Conservation (phyloP, 495 filamentous ascomycete species). For the Penicillium manginii region DNA sequence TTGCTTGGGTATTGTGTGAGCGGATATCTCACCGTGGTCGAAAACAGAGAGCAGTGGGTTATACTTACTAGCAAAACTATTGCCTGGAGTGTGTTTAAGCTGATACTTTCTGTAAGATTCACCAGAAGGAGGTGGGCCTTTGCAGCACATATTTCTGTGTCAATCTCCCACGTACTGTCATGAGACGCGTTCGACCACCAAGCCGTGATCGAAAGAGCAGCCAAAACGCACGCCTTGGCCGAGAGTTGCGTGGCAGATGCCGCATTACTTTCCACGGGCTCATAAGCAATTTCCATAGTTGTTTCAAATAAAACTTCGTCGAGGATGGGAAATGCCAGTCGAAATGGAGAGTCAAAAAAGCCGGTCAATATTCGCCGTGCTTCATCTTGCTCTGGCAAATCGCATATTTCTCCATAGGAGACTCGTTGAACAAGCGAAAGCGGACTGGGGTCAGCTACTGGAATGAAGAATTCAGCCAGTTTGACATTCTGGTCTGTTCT, state of each 20-base stretch:
- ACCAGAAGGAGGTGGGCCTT: slow-evolving; percentile 13
- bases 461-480: slow-evolving; percentile 14
- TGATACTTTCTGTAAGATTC: slow-evolving; percentile 1
- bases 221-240: slow-evolving; percentile 18
- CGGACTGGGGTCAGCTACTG: not conserved
- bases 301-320: slow-evolving; percentile 9
- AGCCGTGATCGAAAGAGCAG: slow-evolving; percentile 13
- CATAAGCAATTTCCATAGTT: slow-evolving; percentile 19
- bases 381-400: slow-evolving; percentile 14
- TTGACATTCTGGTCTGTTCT: slow-evolving; percentile 18
- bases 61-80: slow-evolving; percentile 18
- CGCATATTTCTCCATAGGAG: slow-evolving; percentile 8
- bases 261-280: not conserved
- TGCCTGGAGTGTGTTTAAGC: slow-evolving; percentile 15
- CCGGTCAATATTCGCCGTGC: slow-evolving; percentile 1
- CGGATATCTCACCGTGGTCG: too few relatives aligned
- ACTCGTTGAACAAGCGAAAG: not conserved
- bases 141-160: slow-evolving; percentile 10
- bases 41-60: not conserved
- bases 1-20: slow-evolving; percentile 9
- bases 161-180: not conserved
- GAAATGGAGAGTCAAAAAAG: slow-evolving; percentile 13
- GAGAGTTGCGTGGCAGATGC: slow-evolving; percentile 7
- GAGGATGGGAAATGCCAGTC: slow-evolving; percentile 14
- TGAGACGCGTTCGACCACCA: not conserved